A percentile compares a stretch with the other conserved stretches of the same genome.
These are phyloP conservation scores for Trichosanthes truncata DNA, from an alignment of 306 rosid genomes.

Conservation along the genomic window DNA sequence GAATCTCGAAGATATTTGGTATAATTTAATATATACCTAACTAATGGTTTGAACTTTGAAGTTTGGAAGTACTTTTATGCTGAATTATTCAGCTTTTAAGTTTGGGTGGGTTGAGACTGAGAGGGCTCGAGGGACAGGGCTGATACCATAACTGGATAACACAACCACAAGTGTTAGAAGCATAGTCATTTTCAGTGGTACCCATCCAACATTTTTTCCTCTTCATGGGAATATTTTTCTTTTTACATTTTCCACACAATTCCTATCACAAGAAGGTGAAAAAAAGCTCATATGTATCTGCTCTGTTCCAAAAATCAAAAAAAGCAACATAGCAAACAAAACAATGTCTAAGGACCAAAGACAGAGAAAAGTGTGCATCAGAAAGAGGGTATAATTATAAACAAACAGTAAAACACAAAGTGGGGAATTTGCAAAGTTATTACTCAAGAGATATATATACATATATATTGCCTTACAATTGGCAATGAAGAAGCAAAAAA, in stretches of 20 bases:
- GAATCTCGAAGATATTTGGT: too few species aligned
- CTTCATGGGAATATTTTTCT: not conserved
- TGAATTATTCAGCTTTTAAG: not conserved
- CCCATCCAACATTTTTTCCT: not conserved
- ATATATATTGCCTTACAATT: not conserved
- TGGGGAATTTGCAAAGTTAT: not conserved
- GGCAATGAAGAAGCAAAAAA: not conserved
- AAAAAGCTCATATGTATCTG: not conserved
- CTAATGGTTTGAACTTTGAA: not conserved
- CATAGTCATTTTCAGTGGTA: constrained; percentile 1
- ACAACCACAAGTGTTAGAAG: not conserved
- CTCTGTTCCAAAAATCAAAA: not conserved
- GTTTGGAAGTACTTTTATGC: not conserved
- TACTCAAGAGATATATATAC: not conserved
- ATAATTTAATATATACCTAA: too few species aligned
- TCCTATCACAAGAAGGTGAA: not conserved
- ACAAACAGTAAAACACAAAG: not conserved
- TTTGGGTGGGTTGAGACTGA: not conserved
- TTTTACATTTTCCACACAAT: not conserved
- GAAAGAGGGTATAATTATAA: not conserved
- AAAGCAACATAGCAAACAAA: not conserved
- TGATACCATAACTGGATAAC: not conserved
- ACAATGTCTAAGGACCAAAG: not conserved
- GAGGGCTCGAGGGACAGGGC: not conserved
- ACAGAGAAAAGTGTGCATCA: not conserved